Evolutionary conservation across 352 stramenopile genomes (phyloP).

Genomic region (Pythium inflatum): DNA sequence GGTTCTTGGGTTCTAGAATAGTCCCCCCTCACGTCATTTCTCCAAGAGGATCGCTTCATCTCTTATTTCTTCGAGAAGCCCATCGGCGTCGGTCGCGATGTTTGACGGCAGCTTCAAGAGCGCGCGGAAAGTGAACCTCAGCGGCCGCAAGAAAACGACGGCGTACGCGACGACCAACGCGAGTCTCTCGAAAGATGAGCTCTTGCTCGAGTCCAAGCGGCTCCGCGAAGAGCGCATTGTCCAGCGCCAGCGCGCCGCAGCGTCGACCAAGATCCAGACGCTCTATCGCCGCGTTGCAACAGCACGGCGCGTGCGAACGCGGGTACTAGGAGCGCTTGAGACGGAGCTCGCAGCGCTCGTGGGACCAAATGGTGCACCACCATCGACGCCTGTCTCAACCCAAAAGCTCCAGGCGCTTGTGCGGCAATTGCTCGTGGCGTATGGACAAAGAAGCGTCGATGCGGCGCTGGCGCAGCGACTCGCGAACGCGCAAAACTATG

Average conservation of each 20-base stretch:
- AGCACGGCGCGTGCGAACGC: slow-evolving; percentile 30
- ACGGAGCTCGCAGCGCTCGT: slow-evolving; percentile 42
- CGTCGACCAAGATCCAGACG: slow-evolving; percentile 58
- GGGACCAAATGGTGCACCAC: slow-evolving; percentile 41
- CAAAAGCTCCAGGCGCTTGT: slow-evolving; percentile 38
- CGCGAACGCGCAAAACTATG: slow-evolving; percentile 57
- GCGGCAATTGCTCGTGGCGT: slow-evolving; percentile 53
- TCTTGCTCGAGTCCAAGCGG: slow-evolving; percentile 60
- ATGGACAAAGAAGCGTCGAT: slow-evolving; percentile 17
- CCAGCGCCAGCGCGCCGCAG: slow-evolving; percentile 44
- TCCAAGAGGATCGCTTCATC: neutral
- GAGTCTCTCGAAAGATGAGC: slow-evolving; percentile 53
- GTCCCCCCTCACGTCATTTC: neutral
- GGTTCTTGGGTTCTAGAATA: neutral
- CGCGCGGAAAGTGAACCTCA: slow-evolving; percentile 72
- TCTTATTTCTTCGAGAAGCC: slow-evolving; percentile 11
- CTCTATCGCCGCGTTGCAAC: slow-evolving; percentile 43
- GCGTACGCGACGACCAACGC: slow-evolving; percentile 25
- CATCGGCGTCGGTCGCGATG: slow-evolving; percentile 33
- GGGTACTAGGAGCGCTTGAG: slow-evolving; percentile 50
- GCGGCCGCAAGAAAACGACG: slow-evolving; percentile 52
- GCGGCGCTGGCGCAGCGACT: slow-evolving; percentile 36
- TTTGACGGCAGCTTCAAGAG: slow-evolving; percentile 78
- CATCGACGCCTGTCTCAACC: slow-evolving; percentile 31
- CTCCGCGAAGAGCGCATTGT: slow-evolving; percentile 56